Percentiles rank a stretch among this genome's conserved stretches.
phyloP scores from a whole-genome alignment of 805 yeast species.

The Wickerhamia fluorescens region DNA sequence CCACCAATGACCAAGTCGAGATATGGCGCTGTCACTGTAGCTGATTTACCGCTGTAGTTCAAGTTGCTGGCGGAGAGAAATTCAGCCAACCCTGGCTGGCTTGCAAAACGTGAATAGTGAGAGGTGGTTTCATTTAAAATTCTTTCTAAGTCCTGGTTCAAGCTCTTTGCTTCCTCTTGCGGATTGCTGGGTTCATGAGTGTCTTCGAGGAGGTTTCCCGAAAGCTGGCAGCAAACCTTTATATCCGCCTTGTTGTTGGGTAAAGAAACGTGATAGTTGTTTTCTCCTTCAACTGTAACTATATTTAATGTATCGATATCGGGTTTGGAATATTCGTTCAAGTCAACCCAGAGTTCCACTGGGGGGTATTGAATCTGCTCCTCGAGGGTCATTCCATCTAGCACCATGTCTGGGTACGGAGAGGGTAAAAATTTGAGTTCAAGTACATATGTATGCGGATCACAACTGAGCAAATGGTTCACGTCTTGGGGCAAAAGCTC shows the following conservation, averaged over 20 bases:
- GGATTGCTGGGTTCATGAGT: conserved; percentile 2
- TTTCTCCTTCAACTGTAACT: conserved; percentile 41
- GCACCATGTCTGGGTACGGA: conserved; percentile 16
- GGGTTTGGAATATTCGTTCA: conserved; percentile 29
- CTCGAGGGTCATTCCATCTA: conserved; percentile 6
- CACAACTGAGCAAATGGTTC: conserved; percentile 14
- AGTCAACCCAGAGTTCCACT: conserved; percentile 48
- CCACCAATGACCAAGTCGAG: conserved; percentile 35
- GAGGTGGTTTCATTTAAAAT: conserved; percentile 15
- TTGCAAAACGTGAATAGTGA: conserved; percentile 20
- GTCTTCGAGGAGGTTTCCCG: conserved; percentile 24
- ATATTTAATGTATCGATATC: conserved; percentile 34
- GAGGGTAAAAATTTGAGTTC: conserved; percentile 44
- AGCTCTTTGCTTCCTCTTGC: conserved; percentile 5
- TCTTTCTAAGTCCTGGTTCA: conserved; percentile 4
- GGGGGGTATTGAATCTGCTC: conserved; percentile 38
- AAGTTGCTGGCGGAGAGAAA: conserved; percentile 33
- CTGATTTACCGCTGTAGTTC: conserved; percentile 32
- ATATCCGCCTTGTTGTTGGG: conserved; percentile 39
- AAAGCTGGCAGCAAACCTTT: conserved; percentile 33
- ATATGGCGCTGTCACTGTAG: conserved; percentile 30
- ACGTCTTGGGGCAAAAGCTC: conserved; percentile 12
- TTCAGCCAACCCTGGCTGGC: conserved; percentile 37
- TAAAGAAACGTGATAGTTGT: conserved; percentile 32
- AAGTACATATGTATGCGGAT: conserved; percentile 20